Evolutionary conservation across 1,284 basidiomycete species (phyloP), one percentile per base, ranked within the genome.

Genomic region (Ustilago trichophora): DNA sequence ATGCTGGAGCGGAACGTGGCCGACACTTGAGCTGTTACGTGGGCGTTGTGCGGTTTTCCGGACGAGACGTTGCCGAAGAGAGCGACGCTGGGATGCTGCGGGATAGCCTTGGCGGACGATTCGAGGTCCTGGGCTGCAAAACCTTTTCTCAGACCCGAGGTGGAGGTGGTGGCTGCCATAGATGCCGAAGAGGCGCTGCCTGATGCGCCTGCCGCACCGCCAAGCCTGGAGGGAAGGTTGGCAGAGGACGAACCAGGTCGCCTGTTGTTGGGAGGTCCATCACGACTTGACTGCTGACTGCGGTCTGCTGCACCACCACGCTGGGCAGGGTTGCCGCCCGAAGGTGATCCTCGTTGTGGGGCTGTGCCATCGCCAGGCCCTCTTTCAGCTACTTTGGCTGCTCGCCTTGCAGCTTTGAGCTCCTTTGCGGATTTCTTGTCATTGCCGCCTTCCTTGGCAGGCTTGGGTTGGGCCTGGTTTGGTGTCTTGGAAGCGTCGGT

Each of bases 21-120:
- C 4, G 63, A 56, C 15, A 65, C 64, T 40, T 72, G 69, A 29
- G 60, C 56, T 16, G 55, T 45, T 13, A 70, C 45, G 49, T 73
- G 68, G 15, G 66, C 53, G 13, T 57, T 65, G 32, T 64, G 59
- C 31, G 59, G 52, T 48, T 71, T 68, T 15, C 63, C 69, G 3
- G 58, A 68, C 9, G 75, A 64, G 29, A 77, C 75, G 45, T 77
- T 77, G 22, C 76, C 76, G 40, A 80, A 78, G 19, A 78, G 71
- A 6, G 75, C 71, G 22, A 72, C 67, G 34, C 65, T 68, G 24
- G 65, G 65, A 29, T 68, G 55, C 27, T 34, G 56, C 27, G 66
- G 47, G 37, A 64, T 19, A 21, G 41, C 51, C 53, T 44, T 64
- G 35, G 25, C 25, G 47, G 46, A 21, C 19, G 29, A 27, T 4